phyloP scores from a whole-genome alignment of 495 filamentous ascomycete species.

The Aspergillus nanangensis region DNA sequence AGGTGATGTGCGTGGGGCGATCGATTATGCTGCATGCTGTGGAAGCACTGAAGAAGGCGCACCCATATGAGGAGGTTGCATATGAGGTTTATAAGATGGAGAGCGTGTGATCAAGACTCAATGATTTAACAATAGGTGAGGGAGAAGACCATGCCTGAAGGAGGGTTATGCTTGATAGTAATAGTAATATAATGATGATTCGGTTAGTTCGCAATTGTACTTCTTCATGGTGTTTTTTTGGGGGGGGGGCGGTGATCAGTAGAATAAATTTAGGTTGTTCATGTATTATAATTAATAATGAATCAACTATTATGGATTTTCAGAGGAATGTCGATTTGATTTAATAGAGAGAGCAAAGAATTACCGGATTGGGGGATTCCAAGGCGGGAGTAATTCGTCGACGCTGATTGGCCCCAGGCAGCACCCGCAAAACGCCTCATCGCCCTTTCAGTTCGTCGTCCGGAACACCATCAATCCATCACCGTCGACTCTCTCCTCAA shows the following conservation, averaged over 20 bases:
- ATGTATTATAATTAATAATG: no score
- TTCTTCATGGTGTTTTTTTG: no score
- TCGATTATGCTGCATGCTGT: slow-evolving; percentile 43
- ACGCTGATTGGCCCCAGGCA: slow-evolving; percentile 33
- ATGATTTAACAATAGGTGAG: background rate
- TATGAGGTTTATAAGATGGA: slow-evolving; percentile 75
- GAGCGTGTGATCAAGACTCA: slow-evolving; percentile 46
- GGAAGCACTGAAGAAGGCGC: slow-evolving; percentile 48
- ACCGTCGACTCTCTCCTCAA: slow-evolving; percentile 10
- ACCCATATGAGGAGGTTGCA: slow-evolving; percentile 74
- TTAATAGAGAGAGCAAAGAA: no score
- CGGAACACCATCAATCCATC: no score
- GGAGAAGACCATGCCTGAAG: background rate
- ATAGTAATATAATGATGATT: no score
- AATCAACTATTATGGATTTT: no score
- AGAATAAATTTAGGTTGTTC: no score
- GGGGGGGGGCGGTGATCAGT: no score
- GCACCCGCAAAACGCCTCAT: slow-evolving; percentile 37
- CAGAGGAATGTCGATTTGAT: no score
- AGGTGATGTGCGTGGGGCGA: slow-evolving; percentile 49
- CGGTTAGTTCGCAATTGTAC: no score
- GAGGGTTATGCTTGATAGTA: no score
- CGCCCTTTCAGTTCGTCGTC: no score
- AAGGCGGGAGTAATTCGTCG: slow-evolving; percentile 38
- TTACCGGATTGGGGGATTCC: background rate